Evolutionary conservation across 768 basidiomycete species (phyloP), one percentile per base, ranked within the genome.

Genomic region (Gloeophyllum trabeum): DNA sequence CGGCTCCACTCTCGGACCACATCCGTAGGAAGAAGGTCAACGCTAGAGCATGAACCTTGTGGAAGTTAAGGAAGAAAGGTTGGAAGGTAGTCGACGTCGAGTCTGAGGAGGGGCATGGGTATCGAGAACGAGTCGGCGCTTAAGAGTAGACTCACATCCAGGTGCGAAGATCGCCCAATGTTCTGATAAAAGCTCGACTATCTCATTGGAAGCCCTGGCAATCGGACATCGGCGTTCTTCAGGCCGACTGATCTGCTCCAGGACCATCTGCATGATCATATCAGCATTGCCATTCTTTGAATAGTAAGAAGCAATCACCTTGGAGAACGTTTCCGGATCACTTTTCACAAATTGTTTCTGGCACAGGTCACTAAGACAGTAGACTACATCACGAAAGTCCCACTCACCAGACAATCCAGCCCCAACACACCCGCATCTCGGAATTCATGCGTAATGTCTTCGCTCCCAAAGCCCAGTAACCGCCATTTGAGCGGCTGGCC

Each of bases 21-120:
- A 94, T 90, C 24, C 87, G 75, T n/a, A 89, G 63, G 61, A 93
- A 93, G 65, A 93, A 92, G 36, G 75, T 75, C 3, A 81, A 77
- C 4, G 84, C 83, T n/a, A 91, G 63, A 6, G 71, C 65, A 58
- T 96, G 91, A 4, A 90, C 80, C 48, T 72, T 79, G 54, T 74
- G 71, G 54, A 92, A 87, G 50, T 86, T 85, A 48, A 93, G 70
- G 62, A 93, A 85, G 63, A 90, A 89, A 0, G 89, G 89, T 47
- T 86, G 80, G 57, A 87, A 90, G 2, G 77, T 73, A 2, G 83
- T 83, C 3, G 84, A 78, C 2, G 85, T 82, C 2, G 87, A 80
- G 57, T 88, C 87, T 82, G 44, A 21, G 26, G 23, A 14, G 38
- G 10, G 28, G 28, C 28, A 16, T 32, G 28, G 16, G 28, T 32